These are phyloP conservation scores for Cladobotryum protrusum DNA, from an alignment of 2,329 filamentous ascomycete genomes.

Conservation along the genomic window DNA sequence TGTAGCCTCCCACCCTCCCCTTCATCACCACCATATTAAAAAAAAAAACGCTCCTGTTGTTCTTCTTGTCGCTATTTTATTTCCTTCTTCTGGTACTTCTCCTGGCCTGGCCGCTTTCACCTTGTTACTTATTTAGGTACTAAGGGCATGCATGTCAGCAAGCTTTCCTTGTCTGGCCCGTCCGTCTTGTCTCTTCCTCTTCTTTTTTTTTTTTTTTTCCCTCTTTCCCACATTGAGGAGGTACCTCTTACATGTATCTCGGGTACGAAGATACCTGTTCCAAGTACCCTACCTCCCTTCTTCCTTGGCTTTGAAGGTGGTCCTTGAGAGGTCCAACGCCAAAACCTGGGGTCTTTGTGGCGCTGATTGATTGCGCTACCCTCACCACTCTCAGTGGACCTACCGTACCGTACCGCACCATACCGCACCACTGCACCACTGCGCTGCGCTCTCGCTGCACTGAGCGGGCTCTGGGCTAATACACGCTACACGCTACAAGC, in stretches of 20 bases:
- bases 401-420: no score
- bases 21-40: no score
- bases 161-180: constrained; percentile 11
- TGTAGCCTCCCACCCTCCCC: no score
- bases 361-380: no score
- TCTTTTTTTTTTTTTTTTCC: no score
- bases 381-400: no score
- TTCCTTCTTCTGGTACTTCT: constrained; percentile 11
- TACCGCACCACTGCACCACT: no score
- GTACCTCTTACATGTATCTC: not conserved
- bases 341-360: constrained; percentile 9
- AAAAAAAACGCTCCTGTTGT: not conserved
- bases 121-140: constrained; percentile 12
- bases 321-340: not conserved
- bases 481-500: no score
- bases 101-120: constrained; percentile 19
- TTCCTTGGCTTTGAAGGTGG: not conserved
- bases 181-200: not conserved
- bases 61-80: no score
- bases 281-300: not conserved
- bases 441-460: no score
- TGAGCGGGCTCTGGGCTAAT: no score
- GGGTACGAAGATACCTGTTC: no score
- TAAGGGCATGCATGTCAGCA: constrained; percentile 14
- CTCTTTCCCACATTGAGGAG: not conserved